Evolutionary conservation across 2,329 filamentous ascomycete genomes (phyloP), one percentile per base, ranked within the genome.

Genomic region (Scedosporium boydii): DNA sequence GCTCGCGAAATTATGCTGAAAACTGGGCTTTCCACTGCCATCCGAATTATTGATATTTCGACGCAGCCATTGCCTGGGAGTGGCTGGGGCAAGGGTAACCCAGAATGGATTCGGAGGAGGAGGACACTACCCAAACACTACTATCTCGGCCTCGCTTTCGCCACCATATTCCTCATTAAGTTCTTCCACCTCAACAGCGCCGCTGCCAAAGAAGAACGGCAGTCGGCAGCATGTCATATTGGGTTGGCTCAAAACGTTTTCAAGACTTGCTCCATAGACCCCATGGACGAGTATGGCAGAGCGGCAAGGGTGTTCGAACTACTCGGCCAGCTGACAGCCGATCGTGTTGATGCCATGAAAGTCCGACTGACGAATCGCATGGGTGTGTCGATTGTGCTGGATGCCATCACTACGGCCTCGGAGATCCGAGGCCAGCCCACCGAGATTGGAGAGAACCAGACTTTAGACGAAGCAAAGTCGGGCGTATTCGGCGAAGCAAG

Each of bases 131-230:
- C 67, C 10, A 72, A 72, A 62, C 65, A 69, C 41, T 68, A 70
- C 55, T 71, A 66, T 63, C 64, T 66, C 26, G 66, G 66, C 9
- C 63, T 72, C 9, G 69, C 68, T 5, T 72, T 72, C 60, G 69
- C 70, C 16, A 70, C 69, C 10, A 69, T 70, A 10, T 72, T 72
- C 63, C 67, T 72, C 3, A 67, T 72, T n/a, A 64, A 67, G 18
- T 72, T 70, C 61, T 71, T 71, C 57, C 68, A 65, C 46, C 64
- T 68, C 16, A 69, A 69, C 61, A 65, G 63, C 42, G 59, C 58
- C 6, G 66, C 66, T 14, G 67, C 66, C n/a, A 46, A 63, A 29
- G 69, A 71, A 48, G 70, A 72, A 59, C 68, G 68, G 55, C 69
- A 71, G 41, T 29, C 68, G 16, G 70, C 69, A 6, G 69, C 69